Percentiles rank a stretch among this genome's conserved stretches.
These are phyloP conservation scores for Magnusiomyces suaveolens DNA, from an alignment of 1,139 yeast species.

Conservation along the genomic window DNA sequence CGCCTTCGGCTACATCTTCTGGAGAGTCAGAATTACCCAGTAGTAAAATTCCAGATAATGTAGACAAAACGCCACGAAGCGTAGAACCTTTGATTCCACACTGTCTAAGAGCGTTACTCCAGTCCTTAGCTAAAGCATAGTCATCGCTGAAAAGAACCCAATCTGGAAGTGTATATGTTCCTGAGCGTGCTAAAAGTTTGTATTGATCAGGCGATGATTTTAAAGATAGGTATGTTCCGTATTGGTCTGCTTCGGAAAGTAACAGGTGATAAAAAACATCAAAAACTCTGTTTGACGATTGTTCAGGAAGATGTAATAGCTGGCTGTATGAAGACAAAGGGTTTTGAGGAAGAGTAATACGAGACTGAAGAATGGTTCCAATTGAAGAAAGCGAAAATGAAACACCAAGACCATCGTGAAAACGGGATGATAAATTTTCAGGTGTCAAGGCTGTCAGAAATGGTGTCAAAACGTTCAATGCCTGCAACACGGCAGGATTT, in stretches of 20 bases:
- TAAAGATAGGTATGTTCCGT: slow-evolving; percentile 28
- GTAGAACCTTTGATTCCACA: slow-evolving; percentile 31
- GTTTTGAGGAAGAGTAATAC: slow-evolving; percentile 27
- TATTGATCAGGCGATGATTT: slow-evolving; percentile 29
- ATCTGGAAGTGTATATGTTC: slow-evolving; percentile 30
- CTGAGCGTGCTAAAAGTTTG: slow-evolving; percentile 27
- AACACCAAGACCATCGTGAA: slow-evolving; percentile 32
- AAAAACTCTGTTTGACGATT: slow-evolving; percentile 27
- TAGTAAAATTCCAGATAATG: slow-evolving; percentile 34
- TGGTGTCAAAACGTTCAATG: slow-evolving; percentile 33
- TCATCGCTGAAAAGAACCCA: slow-evolving; percentile 34
- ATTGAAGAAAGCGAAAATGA: slow-evolving; percentile 26
- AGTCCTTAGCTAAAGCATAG: slow-evolving; percentile 34
- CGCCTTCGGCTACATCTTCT: slow-evolving; percentile 34
- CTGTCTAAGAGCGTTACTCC: slow-evolving; percentile 33
- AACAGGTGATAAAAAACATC: slow-evolving; percentile 35
- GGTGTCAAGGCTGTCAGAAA: slow-evolving; percentile 34
- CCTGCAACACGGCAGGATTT: slow-evolving; percentile 30
- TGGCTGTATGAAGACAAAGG: slow-evolving; percentile 30
- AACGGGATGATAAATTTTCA: slow-evolving; percentile 29
- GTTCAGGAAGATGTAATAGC: slow-evolving; percentile 26
- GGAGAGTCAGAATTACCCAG: slow-evolving; percentile 29
- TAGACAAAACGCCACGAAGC: slow-evolving; percentile 29
- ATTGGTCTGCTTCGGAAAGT: slow-evolving; percentile 28
- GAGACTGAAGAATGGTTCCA: slow-evolving; percentile 31